Conservation (phyloP, 1,284 basidiomycete genomes). For the Golubevia sp. region DNA sequence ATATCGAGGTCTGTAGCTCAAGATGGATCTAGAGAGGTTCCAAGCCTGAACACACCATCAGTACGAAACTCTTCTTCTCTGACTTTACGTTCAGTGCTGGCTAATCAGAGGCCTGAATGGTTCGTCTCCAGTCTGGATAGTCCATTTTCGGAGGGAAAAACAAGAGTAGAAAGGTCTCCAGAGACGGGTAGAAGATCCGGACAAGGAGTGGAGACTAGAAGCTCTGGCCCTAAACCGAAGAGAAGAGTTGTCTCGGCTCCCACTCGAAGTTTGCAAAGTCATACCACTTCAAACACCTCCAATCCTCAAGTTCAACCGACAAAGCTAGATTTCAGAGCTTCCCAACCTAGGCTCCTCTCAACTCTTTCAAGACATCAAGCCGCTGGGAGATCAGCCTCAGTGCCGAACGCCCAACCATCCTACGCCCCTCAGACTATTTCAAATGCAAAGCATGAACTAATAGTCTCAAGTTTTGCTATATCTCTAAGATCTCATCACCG, state of each 20-base stretch:
- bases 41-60: background rate
- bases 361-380: too few species aligned
- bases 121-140: background rate
- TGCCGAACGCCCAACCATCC: too few species aligned
- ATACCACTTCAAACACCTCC: background rate
- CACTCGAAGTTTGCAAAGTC: background rate
- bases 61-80: background rate
- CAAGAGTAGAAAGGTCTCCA: background rate
- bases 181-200: background rate
- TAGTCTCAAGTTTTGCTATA: too few species aligned
- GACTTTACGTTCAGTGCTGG: background rate
- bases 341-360: too few species aligned
- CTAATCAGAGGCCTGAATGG: background rate
- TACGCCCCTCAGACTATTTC: too few species aligned
- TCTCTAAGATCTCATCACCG: too few species aligned
- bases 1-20: background rate
- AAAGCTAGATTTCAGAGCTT: too few species aligned
- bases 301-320: too few species aligned
- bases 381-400: too few species aligned
- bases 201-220: background rate
- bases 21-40: background rate
- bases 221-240: background rate
- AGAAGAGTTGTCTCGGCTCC: background rate
- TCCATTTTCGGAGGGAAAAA: background rate
- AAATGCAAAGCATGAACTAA: too few species aligned